Conservation (phyloP, 2,329 filamentous ascomycete genomes). For the Blumeria graminis region DNA sequence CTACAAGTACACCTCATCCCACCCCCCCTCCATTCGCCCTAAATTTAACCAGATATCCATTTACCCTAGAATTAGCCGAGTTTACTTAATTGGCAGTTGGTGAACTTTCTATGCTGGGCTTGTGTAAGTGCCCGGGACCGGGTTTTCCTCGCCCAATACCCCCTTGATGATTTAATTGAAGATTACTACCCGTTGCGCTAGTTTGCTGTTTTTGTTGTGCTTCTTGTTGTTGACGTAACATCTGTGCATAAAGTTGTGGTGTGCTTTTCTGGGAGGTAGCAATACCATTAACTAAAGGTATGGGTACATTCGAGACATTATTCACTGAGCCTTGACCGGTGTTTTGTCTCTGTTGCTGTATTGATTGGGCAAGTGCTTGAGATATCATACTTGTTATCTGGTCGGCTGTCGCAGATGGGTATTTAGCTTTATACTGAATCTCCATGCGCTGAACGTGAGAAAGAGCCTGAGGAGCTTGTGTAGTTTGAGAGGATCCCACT, state of each 20-base stretch:
- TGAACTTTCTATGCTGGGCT: slow-evolving; percentile 8
- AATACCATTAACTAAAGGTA: slow-evolving; percentile 8
- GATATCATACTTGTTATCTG: slow-evolving; percentile 28
- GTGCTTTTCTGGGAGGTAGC: slow-evolving; percentile 14
- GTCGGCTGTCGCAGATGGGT: slow-evolving; percentile 21
- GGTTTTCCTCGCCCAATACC: slow-evolving; percentile 6
- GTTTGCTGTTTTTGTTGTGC: slow-evolving; percentile 21
- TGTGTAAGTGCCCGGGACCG: slow-evolving; percentile 9
- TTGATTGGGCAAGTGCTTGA: slow-evolving; percentile 15
- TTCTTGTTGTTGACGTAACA: slow-evolving; percentile 26
- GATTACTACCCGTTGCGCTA: slow-evolving; percentile 3
- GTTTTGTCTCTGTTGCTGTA: slow-evolving; percentile 17
- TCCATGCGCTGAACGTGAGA: slow-evolving; percentile 7
- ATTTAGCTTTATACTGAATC: slow-evolving; percentile 9
- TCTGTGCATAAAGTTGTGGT: slow-evolving; percentile 25
- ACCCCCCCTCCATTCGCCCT: too few species aligned
- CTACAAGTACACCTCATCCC: too few species aligned
- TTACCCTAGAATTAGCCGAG: background rate
- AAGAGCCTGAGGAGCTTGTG: slow-evolving; percentile 4
- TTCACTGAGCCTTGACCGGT: slow-evolving; percentile 26
- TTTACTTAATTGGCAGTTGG: slow-evolving; percentile 8
- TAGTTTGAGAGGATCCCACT: slow-evolving; percentile 12
- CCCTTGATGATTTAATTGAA: slow-evolving; percentile 5
- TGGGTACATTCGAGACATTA: slow-evolving; percentile 20
- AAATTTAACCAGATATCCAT: too few species aligned